Conservation (phyloP, 805 yeast genomes). For the Metschnikowia lachancei region DNA sequence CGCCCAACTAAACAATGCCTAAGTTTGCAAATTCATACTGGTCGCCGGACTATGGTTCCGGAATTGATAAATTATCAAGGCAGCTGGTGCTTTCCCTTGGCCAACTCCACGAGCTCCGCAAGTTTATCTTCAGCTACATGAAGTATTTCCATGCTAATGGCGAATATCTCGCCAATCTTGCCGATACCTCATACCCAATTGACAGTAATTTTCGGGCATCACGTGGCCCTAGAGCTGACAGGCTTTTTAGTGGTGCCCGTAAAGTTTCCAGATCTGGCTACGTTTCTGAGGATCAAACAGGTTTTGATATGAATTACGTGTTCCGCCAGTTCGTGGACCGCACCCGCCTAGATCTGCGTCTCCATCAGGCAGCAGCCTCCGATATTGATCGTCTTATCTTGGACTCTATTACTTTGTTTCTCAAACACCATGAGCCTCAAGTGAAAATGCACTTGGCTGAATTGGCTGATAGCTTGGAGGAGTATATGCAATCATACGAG, state of each 20-base stretch:
- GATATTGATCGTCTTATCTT: conserved; percentile 35
- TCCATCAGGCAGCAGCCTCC: conserved; percentile 27
- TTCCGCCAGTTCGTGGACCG: conserved; percentile 16
- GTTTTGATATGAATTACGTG: conserved; percentile 14
- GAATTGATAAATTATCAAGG: conserved; percentile 30
- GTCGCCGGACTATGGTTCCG: conserved; percentile 41
- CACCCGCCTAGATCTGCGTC: conserved; percentile 13
- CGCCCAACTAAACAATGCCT: conserved; percentile 9
- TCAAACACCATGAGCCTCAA: conserved; percentile 38
- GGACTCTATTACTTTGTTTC: conserved; percentile 32
- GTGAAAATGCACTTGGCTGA: conserved; percentile 24
- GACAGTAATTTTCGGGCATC: conserved; percentile 25
- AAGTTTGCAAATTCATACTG: conserved; percentile 39
- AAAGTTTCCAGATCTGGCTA: conserved; percentile 2
- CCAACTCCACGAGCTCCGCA: conserved; percentile 42
- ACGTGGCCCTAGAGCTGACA: conserved; percentile 12
- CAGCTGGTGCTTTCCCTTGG: conserved; percentile 34
- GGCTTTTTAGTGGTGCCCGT: conserved; percentile 6
- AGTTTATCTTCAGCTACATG: conserved; percentile 37
- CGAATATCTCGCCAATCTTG: conserved; percentile 30
- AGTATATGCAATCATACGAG: conserved; percentile 25
- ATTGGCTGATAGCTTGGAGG: conserved; percentile 24
- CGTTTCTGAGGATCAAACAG: neutral
- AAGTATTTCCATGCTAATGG: conserved; percentile 36
- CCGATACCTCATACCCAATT: conserved; percentile 23